Base-by-base conservation (phyloP, 2,329 filamentous ascomycete genomes). In the Hortaea sp. region DNA sequence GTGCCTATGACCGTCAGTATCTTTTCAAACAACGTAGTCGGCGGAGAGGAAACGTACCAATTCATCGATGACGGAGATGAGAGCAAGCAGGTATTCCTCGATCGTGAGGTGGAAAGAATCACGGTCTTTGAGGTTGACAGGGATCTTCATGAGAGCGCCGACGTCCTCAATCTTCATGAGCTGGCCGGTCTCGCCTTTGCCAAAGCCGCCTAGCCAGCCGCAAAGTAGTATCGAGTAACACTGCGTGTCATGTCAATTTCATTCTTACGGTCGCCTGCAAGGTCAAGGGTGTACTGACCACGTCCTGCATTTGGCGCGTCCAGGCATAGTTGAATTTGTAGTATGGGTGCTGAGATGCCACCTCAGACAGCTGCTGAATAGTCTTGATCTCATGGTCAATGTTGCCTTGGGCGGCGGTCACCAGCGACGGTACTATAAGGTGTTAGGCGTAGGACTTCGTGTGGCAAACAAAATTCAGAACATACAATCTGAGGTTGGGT, bases 261-360 rank as follows among this genome's bases (percentile, higher is more conserved):
- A 35, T 35, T 35, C 32, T 35, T 35, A 12, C 2, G 32, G 32
- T 35, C 9, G 32, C 32, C 9, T 3, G 20, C 20, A 20, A 20
- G 20, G 20, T 20, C 9, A 2, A 35, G 3, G n/a, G 1, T 27
- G 39, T 67, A 73, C 69, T 75, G 76, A 77, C 79, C 39, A 86
- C 78, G 64, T 86, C 87, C 66, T 97, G 90, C 45, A 95, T 71
- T 59, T 85, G 80, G 48, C 87, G 79, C 29, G 81, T 78, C 92
- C 92, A 98, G 64, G 88, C 79, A 47, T 75, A 72, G 67, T 95
- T 95, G 72, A 94, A 95, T 77, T 95, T 95, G 80, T 97, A 98
- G 74, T 97, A 98, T 0, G 92, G 90, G 60, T 94, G 84, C 63
- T 85, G 77, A 28, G 88, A 89, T 2, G 89, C 88, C 45, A 86